Conservation (phyloP, 2,329 filamentous ascomycete genomes). For the Aspergillus sojae region DNA sequence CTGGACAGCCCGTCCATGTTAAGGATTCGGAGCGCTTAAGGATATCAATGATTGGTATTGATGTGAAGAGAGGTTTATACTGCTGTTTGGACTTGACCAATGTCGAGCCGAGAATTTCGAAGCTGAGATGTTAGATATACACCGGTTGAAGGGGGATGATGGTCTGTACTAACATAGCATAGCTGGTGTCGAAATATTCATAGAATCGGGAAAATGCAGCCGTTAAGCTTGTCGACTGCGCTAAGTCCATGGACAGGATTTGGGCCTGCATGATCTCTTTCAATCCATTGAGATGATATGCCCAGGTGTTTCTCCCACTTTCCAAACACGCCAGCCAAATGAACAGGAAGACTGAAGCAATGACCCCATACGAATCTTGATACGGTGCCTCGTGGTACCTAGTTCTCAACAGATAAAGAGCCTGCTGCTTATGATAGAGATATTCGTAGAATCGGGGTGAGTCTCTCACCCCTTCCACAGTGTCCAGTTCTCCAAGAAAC, state of each 20-base stretch:
- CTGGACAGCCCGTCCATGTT: neutral
- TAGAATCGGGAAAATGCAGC: neutral
- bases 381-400: neutral
- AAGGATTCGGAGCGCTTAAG: neutral
- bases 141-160: too few species aligned
- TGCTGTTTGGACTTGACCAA: neutral
- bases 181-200: constrained; percentile 2
- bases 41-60: neutral
- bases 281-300: constrained; percentile 15
- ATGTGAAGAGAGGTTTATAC: neutral
- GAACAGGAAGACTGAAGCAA: constrained; percentile 15
- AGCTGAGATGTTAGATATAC: neutral
- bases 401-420: neutral
- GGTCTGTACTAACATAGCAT: neutral
- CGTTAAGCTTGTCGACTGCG: neutral
- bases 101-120: neutral
- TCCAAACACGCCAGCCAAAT: constrained; percentile 18
- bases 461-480: neutral
- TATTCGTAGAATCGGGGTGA: neutral
- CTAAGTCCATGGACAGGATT: neutral
- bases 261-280: constrained; percentile 8
- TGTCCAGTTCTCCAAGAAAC: neutral
- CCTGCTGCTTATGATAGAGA: neutral
- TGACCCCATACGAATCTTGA: neutral
- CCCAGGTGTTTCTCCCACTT: constrained; percentile 18